These are phyloP conservation scores for Apiotrichum veenhuisii DNA, from an alignment of 1,284 basidiomycete species.

Conservation along the genomic window DNA sequence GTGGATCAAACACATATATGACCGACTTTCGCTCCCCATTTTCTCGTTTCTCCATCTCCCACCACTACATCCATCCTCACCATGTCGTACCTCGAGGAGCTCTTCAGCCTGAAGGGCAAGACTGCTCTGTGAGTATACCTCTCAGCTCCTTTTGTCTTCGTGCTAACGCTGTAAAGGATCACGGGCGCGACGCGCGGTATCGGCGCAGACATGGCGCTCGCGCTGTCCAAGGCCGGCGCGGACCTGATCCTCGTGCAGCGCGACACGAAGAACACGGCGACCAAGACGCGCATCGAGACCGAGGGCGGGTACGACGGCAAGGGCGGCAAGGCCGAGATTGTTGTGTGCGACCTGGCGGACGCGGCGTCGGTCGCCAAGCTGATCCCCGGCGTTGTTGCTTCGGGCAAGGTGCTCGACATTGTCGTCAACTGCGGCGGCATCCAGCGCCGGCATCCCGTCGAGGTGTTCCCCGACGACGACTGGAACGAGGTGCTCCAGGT, in stretches of 20 bases:
- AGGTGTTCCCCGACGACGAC: conserved; percentile 76
- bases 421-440: conserved; percentile 94
- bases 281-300: conserved; percentile 57
- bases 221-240: conserved; percentile 62
- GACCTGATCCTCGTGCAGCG: conserved; percentile 74
- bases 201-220: conserved; percentile 49
- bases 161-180: conserved; percentile 22
- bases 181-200: conserved; percentile 50
- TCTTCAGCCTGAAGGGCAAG: conserved; percentile 52
- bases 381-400: conserved; percentile 59
- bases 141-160: not conserved
- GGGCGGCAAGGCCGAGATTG: conserved; percentile 53
- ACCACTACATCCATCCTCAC: not conserved
- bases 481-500: conserved; percentile 76
- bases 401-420: conserved; percentile 64
- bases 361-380: conserved; percentile 62
- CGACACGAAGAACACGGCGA: conserved; percentile 56
- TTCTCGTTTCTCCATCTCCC: not conserved
- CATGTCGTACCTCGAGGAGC: conserved; percentile 39
- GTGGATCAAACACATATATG: no score
- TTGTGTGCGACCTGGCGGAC: conserved; percentile 73
- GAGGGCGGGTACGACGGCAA: conserved; percentile 41
- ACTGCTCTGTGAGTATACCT: conserved; percentile 49
- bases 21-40: not conserved
- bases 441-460: conserved; percentile 75